Conservation (phyloP, 2,329 filamentous ascomycete species). For the Fusarium pseudonygamai region DNA sequence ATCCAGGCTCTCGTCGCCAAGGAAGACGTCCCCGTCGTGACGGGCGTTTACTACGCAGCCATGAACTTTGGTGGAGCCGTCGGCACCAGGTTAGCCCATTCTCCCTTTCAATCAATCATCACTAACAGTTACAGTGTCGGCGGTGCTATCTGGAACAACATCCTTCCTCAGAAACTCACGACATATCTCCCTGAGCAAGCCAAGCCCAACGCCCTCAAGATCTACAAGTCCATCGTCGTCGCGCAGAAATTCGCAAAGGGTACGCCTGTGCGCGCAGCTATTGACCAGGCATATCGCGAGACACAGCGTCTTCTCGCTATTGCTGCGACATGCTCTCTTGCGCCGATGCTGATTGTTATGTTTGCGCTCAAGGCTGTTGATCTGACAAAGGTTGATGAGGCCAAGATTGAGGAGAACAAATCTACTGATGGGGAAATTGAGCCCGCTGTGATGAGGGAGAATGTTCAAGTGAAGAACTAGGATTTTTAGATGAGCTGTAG, state of each 20-base stretch:
- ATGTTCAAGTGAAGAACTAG: not conserved
- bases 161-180: slow-evolving; percentile 41
- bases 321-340: slow-evolving; percentile 36
- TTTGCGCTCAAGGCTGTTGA: slow-evolving; percentile 40
- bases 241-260: slow-evolving; percentile 41
- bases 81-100: slow-evolving; percentile 40
- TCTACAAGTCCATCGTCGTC: slow-evolving; percentile 45
- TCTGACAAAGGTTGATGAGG: slow-evolving; percentile 29
- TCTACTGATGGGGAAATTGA: not conserved
- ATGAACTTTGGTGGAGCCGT: slow-evolving; percentile 47
- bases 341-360: slow-evolving; percentile 41
- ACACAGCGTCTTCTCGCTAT: slow-evolving; percentile 44
- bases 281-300: slow-evolving; percentile 42
- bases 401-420: slow-evolving; percentile 20
- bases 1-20: slow-evolving; percentile 48
- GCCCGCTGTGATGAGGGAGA: not conserved
- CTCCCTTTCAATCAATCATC: accelerated
- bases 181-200: slow-evolving; percentile 35
- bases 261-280: slow-evolving; percentile 31
- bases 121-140: slow-evolving; percentile 41
- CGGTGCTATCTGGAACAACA: slow-evolving; percentile 50
- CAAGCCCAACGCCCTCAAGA: slow-evolving; percentile 36
- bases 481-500: accelerated
- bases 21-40: slow-evolving; percentile 50
- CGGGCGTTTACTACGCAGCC: slow-evolving; percentile 48